Percentiles rank a stretch among this genome's conserved stretches.
phyloP scores from a whole-genome alignment of 176 grass and related monocot genomes.

The Juncus inflexus region DNA sequence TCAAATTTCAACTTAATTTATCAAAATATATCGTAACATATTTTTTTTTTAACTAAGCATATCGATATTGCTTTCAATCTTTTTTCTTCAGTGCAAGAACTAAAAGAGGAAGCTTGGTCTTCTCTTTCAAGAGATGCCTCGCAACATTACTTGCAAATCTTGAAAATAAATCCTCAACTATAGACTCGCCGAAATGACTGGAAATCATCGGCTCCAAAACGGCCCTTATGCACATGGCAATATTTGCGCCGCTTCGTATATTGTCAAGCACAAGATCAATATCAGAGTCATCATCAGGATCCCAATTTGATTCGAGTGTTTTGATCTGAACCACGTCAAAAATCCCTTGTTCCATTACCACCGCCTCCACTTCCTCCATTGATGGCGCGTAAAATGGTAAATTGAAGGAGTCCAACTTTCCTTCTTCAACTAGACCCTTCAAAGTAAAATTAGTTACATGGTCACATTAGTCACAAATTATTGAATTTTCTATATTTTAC shows the following conservation, averaged over 20 bases:
- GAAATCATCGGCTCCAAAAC: conserved; percentile 28
- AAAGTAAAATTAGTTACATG: background rate
- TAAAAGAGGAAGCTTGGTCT: conserved; percentile 28
- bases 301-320: conserved; percentile 1
- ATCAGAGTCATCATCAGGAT: background rate
- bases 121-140: conserved; percentile 39
- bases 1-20: too few species aligned
- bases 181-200: conserved; percentile 26
- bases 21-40: too few species aligned
- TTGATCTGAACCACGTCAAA: background rate
- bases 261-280: background rate
- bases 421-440: conserved; percentile 25
- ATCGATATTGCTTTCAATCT: too few species aligned
- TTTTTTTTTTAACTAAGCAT: too few species aligned
- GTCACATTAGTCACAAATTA: background rate
- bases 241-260: conserved; percentile 7
- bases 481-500: background rate
- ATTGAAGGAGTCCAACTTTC: conserved; percentile 38
- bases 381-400: conserved; percentile 37
- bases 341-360: conserved; percentile 18
- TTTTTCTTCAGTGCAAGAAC: conserved; percentile 35
- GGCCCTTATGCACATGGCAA: background rate
- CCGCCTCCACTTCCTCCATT: conserved; percentile 2
- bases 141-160: conserved; percentile 27
- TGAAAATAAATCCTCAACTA: conserved; percentile 44